Percentiles rank a stretch among this genome's conserved stretches.
Evolutionary conservation across 306 rosid genomes (phyloP).

Genomic region (Astragalus membranaceus): DNA sequence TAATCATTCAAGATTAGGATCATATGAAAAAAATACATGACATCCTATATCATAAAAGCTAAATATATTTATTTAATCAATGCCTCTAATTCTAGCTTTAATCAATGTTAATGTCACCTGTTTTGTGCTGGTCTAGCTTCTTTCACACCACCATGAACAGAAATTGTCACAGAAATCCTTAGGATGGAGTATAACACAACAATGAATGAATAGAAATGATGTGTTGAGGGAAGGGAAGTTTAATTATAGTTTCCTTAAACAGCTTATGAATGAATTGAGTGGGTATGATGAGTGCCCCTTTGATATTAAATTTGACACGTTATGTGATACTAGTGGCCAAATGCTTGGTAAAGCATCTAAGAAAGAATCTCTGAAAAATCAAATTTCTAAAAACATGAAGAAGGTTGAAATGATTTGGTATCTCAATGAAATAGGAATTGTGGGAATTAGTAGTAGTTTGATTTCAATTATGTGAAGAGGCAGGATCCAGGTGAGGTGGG

Average conservation of each 20-base stretch:
- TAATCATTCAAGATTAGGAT: neutral
- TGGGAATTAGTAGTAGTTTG: neutral
- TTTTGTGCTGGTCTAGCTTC: conserved; percentile 17
- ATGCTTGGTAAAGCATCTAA: neutral
- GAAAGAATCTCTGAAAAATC: conserved; percentile 13
- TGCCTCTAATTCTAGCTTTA: too few species aligned
- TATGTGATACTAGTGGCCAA: conserved; percentile 11
- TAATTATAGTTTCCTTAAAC: neutral
- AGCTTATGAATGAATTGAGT: conserved; percentile 10
- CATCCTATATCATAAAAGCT: neutral
- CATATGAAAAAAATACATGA: neutral
- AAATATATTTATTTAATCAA: too few species aligned
- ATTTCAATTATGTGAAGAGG: conserved; percentile 16
- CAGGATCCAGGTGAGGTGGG: conserved; percentile 15
- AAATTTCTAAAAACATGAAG: conserved; percentile 8
- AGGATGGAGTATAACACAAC: too few species aligned
- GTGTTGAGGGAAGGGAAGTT: neutral
- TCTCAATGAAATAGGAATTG: neutral
- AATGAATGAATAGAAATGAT: too few species aligned
- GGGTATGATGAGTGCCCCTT: neutral
- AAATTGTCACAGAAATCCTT: conserved; percentile 8
- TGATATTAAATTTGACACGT: neutral
- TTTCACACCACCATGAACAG: conserved; percentile 16
- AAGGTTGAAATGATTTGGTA: conserved; percentile 16
- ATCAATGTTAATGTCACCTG: conserved; percentile 3